Conservation (phyloP, 139 green algal species). For the Marvania coccoides region DNA sequence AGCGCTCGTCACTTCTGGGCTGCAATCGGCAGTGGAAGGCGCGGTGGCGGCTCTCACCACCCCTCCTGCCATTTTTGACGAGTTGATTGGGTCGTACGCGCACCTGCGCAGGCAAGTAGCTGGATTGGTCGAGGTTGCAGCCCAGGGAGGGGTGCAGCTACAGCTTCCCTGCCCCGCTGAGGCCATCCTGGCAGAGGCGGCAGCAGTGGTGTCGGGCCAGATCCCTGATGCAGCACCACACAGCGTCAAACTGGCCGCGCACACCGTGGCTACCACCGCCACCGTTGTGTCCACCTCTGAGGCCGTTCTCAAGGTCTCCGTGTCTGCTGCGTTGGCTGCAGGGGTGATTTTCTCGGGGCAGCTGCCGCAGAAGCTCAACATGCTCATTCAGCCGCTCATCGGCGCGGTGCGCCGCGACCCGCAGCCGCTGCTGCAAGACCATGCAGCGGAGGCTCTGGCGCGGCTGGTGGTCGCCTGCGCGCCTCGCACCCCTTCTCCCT, state of each 20-base stretch:
- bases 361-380: conserved; percentile 86
- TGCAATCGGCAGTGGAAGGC: background rate
- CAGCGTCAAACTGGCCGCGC: background rate
- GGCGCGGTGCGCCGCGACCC: conserved; percentile 60
- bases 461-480: conserved; percentile 54
- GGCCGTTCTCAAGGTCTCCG: conserved; percentile 40
- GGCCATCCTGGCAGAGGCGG: background rate
- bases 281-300: conserved; percentile 26
- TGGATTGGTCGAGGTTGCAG: conserved; percentile 17
- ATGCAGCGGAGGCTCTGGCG: conserved; percentile 56
- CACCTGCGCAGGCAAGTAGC: conserved; percentile 56
- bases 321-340: conserved; percentile 45
- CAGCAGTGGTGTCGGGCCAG: background rate
- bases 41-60: background rate
- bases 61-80: conserved; percentile 38
- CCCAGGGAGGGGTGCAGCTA: background rate
- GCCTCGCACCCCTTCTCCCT: conserved; percentile 62
- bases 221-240: background rate
- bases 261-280: background rate
- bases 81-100: conserved; percentile 36
- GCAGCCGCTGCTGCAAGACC: conserved; percentile 48
- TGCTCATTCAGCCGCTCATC: conserved; percentile 90
- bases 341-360: conserved; percentile 40
- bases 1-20: background rate
- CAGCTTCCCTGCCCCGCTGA: background rate